Conservation (phyloP, 495 filamentous ascomycete genomes). For the Jackrogersella multiformis region DNA sequence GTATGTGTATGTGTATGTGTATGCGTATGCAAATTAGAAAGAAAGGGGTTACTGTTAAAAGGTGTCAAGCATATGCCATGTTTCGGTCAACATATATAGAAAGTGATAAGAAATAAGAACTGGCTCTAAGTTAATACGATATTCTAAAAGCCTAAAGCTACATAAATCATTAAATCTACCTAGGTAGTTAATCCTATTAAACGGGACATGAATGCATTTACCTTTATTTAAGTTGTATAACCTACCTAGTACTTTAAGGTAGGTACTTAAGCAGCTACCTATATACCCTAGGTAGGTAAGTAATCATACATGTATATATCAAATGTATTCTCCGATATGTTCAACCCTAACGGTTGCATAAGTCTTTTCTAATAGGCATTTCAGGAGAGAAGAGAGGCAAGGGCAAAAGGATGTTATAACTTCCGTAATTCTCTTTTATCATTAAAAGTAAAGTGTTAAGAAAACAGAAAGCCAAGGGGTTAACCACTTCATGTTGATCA, state of each 20-base stretch:
- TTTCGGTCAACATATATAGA: not conserved
- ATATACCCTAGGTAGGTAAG: not conserved
- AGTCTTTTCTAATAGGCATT: not conserved
- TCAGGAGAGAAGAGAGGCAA: conserved; percentile 1
- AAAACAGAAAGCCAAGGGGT: too few species aligned
- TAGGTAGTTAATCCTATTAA: too few species aligned
- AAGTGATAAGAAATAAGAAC: not conserved
- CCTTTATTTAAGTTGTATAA: too few species aligned
- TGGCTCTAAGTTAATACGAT: too few species aligned
- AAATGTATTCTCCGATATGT: conserved; percentile 36
- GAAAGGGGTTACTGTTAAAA: not conserved
- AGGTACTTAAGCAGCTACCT: too few species aligned
- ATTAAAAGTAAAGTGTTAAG: not conserved
- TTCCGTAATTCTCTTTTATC: too few species aligned
- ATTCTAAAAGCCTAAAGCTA: too few species aligned
- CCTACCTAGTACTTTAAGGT: too few species aligned
- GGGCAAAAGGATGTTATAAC: conserved; percentile 20
- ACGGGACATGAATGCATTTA: not conserved
- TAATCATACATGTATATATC: not conserved
- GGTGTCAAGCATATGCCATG: not conserved
- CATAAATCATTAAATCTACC: too few species aligned
- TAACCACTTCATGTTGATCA: too few species aligned
- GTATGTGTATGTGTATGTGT: too few species aligned
- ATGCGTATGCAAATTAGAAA: too few species aligned
- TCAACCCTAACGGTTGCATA: conserved; percentile 31